Percentiles rank a stretch among this genome's conserved stretches.
phyloP scores from a whole-genome alignment of 257 asterid species.

The Lithospermum erythrorhizon region DNA sequence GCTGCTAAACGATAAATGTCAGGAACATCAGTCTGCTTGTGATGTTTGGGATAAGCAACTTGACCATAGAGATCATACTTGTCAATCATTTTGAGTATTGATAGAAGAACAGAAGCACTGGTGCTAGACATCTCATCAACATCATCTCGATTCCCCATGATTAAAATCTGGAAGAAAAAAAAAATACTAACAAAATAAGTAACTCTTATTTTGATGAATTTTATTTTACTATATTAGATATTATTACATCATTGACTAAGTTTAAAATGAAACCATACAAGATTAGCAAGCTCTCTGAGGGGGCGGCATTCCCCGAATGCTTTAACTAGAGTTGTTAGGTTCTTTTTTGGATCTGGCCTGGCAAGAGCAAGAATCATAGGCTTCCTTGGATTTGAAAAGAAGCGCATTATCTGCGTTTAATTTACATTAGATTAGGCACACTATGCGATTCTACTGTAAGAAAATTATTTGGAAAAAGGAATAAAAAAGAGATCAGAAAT shows the following conservation, averaged over 20 bases:
- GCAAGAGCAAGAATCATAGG: conserved; percentile 91
- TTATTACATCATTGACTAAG: background rate
- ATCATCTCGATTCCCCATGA: conserved; percentile 77
- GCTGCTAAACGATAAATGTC: conserved; percentile 81
- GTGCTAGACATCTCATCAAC: conserved; percentile 75
- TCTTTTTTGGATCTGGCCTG: conserved; percentile 88
- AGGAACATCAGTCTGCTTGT: conserved; percentile 64
- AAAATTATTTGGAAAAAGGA: too few relatives aligned
- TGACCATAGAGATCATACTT: conserved; percentile 76
- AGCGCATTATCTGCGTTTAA: conserved; percentile 59
- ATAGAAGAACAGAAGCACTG: conserved; percentile 61
- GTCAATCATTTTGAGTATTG: conserved; percentile 64
- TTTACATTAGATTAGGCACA: conserved; percentile 1
- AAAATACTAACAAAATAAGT: background rate
- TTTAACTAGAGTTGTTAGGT: conserved; percentile 62
- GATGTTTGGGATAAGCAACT: conserved; percentile 82
- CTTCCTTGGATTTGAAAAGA: conserved; percentile 73
- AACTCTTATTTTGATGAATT: background rate
- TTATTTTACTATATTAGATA: background rate
- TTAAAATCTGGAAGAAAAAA: conserved; percentile 41
- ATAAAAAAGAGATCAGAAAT: background rate
- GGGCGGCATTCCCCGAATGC: conserved; percentile 84
- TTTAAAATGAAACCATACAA: conserved; percentile 25
- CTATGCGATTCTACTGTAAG: background rate
- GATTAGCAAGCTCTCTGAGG: conserved; percentile 68